Base-by-base conservation (phyloP, 257 asterid genomes). In the Solanum okadae region DNA sequence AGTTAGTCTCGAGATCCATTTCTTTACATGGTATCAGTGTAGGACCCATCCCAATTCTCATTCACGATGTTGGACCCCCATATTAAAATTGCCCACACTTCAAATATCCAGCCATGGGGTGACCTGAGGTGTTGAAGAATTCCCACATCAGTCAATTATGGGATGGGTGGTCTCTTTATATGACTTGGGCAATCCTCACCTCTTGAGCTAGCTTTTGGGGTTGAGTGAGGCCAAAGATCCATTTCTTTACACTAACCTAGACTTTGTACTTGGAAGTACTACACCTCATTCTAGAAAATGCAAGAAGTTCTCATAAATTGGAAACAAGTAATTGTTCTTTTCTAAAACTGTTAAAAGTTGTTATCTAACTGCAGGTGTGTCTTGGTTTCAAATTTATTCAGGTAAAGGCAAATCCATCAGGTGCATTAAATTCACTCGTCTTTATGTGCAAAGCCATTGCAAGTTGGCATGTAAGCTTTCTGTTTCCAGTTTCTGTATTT, bases 371-470 rank as follows among this genome's bases (percentile, higher is more conserved):
- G 44, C 22, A 38, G n/a, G 20, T 15, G 27, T 23, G 76, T 76
- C 46, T 75, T 44, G 71, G 63, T 89, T 72, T 23, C 85, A 79
- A 37, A 76, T 90, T 91, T 90, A 86, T 90, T 89, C 95, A 97
- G 99, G 96, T 96, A 63, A 94, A 90, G 92, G 94, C 96, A 89
- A 96, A 97, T 92, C 99, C 99, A 78, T 86, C 98, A 5, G 98
- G 98, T 87, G 98, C 97, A 90, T 89, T 96, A 88, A 94, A 89
- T 91, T 95, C 97, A 67, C 95, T 97, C 12, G 95, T 90, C 90
- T 94, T 91, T 92, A 89, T 97, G 93, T 94, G 97, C 92, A 92
- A 90, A 93, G 99, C 99, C 78, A 92, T 97, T 88, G 98, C 99
- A 81, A 97, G 99, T 94, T 97, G 99, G 99, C 96, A 97, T 90